phyloP scores from a whole-genome alignment of 208 protist species.

The Leishmania tarentolae region DNA sequence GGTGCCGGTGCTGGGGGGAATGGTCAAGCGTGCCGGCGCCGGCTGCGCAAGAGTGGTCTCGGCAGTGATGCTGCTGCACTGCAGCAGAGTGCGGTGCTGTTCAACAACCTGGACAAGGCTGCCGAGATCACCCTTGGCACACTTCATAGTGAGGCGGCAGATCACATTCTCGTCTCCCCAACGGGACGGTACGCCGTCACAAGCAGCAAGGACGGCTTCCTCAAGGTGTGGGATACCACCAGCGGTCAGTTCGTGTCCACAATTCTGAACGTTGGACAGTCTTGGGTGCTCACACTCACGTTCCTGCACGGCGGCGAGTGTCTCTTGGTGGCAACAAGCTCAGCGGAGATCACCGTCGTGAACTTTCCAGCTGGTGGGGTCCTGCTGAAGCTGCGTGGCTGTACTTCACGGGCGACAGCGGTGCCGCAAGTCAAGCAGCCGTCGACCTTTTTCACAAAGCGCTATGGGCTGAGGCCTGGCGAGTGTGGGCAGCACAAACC shows the following conservation, averaged over 20 bases:
- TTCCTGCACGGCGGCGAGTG: slow-evolving; percentile 74
- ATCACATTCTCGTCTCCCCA: slow-evolving; percentile 58
- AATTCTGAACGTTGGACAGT: slow-evolving; percentile 64
- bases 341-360: slow-evolving; percentile 82
- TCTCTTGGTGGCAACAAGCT: slow-evolving; percentile 76
- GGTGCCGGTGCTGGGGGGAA: slow-evolving; percentile 13
- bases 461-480: slow-evolving; percentile 76
- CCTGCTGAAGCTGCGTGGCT: slow-evolving; percentile 81
- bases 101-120: slow-evolving; percentile 28
- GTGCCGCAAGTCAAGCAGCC: slow-evolving; percentile 57
- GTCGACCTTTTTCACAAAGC: slow-evolving; percentile 50
- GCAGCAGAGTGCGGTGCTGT: slow-evolving; percentile 21
- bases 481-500: slow-evolving; percentile 68
- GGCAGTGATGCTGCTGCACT: slow-evolving; percentile 19
- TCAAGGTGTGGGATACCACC: slow-evolving; percentile 75
- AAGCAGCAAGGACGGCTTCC: slow-evolving; percentile 75
- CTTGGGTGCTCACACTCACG: slow-evolving; percentile 79
- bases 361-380: slow-evolving; percentile 66
- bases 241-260: slow-evolving; percentile 66
- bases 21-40: slow-evolving; percentile 9
- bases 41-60: slow-evolving; percentile 9
- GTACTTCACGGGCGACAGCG: slow-evolving; percentile 58
- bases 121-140: slow-evolving; percentile 52
- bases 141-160: slow-evolving; percentile 63
- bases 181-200: slow-evolving; percentile 55